phyloP scores from a whole-genome alignment of 495 filamentous ascomycete species.

The Patellaria atrata region DNA sequence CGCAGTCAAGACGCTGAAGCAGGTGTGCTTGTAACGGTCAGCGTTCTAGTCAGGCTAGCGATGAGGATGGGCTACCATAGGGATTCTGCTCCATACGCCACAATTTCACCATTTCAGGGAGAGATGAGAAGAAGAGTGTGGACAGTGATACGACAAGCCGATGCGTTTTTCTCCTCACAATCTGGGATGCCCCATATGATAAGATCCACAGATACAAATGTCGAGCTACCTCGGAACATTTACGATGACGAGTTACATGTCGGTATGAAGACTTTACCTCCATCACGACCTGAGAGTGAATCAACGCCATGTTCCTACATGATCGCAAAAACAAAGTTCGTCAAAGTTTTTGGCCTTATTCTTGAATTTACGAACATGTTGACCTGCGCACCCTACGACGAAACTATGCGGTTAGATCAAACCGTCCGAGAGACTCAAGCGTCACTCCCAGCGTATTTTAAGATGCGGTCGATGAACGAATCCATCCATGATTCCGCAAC shows the following conservation, averaged over 20 bases:
- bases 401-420: conserved; percentile 61
- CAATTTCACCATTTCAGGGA: conserved; percentile 72
- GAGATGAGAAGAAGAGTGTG: conserved; percentile 88
- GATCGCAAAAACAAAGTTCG: conserved; percentile 61
- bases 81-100: conserved; percentile 70
- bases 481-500: conserved; percentile 59
- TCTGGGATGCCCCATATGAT: conserved; percentile 84
- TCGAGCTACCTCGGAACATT: conserved; percentile 71
- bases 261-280: conserved; percentile 59
- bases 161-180: conserved; percentile 84
- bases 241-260: conserved; percentile 90
- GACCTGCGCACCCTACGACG: conserved; percentile 50
- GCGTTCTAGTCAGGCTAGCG: conserved; percentile 69
- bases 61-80: conserved; percentile 95
- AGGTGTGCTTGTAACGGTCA: conserved; percentile 65
- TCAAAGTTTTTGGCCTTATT: conserved; percentile 47
- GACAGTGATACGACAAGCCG: conserved; percentile 66
- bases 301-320: conserved; percentile 79
- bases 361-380: conserved; percentile 36
- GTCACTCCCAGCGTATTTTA: conserved; percentile 53
- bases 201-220: conserved; percentile 66
- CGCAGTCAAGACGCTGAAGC: conserved; percentile 68
- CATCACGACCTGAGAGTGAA: conserved; percentile 56
- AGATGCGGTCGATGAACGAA: conserved; percentile 54
- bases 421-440: conserved; percentile 53